Evolutionary conservation across 2,329 filamentous ascomycete species (phyloP).

Genomic region (Paecilomyces fulvus): DNA sequence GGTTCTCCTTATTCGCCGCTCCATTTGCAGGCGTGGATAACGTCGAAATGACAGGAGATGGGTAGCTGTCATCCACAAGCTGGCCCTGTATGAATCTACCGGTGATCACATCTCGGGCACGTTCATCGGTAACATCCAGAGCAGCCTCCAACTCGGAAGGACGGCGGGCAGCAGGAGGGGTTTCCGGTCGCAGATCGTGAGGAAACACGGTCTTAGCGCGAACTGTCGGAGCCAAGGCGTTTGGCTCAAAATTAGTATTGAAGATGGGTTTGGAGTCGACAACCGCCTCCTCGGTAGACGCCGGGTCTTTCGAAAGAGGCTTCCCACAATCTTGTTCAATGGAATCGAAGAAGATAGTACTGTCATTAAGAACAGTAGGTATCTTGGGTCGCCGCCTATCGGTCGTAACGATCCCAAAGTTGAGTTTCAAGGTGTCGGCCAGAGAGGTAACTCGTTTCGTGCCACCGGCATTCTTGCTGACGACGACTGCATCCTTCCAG

Average conservation of each 20-base stretch:
- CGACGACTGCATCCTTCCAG: slow-evolving; percentile 86
- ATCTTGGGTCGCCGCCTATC: slow-evolving; percentile 46
- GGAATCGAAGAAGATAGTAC: slow-evolving; percentile 65
- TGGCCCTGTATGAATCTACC: slow-evolving; percentile 88
- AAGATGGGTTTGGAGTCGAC: slow-evolving; percentile 6
- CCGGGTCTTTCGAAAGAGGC: background rate
- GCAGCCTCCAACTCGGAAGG: slow-evolving; percentile 37
- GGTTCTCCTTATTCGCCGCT: slow-evolving; percentile 40
- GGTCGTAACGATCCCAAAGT: slow-evolving; percentile 79
- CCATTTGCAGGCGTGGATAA: slow-evolving; percentile 55
- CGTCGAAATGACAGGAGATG: slow-evolving; percentile 59
- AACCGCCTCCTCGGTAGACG: slow-evolving; percentile 15
- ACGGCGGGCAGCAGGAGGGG: slow-evolving; percentile 29
- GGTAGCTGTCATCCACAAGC: slow-evolving; percentile 88
- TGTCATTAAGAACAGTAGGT: slow-evolving; percentile 61
- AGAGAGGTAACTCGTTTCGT: slow-evolving; percentile 95
- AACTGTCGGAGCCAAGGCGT: background rate
- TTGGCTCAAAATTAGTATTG: background rate
- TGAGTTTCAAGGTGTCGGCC: slow-evolving; percentile 90
- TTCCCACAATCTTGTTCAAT: slow-evolving; percentile 37
- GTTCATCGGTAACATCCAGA: slow-evolving; percentile 64
- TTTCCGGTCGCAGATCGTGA: slow-evolving; percentile 27
- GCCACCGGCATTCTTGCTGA: slow-evolving; percentile 95
- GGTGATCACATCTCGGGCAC: slow-evolving; percentile 81
- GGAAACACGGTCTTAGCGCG: slow-evolving; percentile 10